These are phyloP conservation scores for Asterochloris erici DNA, from an alignment of 139 green algal genomes.

Conservation along the genomic window DNA sequence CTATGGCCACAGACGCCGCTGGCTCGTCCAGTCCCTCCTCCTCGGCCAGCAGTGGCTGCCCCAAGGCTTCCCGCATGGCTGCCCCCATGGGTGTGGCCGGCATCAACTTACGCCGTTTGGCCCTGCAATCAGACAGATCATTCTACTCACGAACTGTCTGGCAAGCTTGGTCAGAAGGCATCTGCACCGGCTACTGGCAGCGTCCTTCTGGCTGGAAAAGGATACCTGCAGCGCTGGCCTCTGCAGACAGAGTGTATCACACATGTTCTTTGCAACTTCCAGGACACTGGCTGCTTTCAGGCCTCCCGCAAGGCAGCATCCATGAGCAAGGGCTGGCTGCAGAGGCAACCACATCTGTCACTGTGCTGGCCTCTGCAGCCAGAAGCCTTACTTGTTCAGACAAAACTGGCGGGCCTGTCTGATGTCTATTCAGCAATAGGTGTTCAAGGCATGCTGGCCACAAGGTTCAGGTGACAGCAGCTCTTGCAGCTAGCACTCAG, in stretches of 20 bases:
- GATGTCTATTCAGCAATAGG: no score
- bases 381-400: not conserved
- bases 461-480: no score
- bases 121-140: not conserved
- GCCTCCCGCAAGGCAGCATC: not conserved
- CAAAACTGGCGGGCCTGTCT: no score
- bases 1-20: not conserved
- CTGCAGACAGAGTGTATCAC: no score
- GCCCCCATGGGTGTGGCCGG: constrained; percentile 5
- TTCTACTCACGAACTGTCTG: not conserved
- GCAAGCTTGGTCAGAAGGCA: not conserved
- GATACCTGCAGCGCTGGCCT: not conserved
- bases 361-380: not conserved
- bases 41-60: not conserved
- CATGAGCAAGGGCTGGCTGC: no score
- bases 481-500: no score
- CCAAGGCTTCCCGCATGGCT: constrained; percentile 6
- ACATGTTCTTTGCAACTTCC: not conserved
- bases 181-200: not conserved
- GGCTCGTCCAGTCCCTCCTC: not conserved
- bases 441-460: no score
- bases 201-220: not conserved
- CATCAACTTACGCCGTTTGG: constrained; percentile 13
- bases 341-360: not conserved
- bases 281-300: not conserved